Evolutionary conservation across 495 filamentous ascomycete species (phyloP).

Genomic region (Lophiotrema nucula): DNA sequence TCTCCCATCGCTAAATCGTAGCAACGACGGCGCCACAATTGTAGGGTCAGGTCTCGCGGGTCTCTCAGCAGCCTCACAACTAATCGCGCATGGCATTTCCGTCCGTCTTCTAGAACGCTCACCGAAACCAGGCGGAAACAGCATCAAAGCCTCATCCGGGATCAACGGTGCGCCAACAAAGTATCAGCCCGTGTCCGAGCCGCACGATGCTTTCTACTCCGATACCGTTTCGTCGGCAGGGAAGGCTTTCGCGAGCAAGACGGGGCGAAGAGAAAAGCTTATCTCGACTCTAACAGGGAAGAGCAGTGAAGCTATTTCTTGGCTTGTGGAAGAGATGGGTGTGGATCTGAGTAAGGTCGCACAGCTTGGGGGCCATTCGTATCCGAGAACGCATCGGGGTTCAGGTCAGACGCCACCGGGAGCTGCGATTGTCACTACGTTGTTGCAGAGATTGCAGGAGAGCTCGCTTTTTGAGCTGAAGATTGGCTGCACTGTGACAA

Average conservation of each 20-base stretch:
- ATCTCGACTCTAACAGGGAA: conserved; percentile 45
- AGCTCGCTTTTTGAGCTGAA: conserved; percentile 48
- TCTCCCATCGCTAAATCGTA: too few relatives aligned
- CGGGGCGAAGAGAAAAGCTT: conserved; percentile 43
- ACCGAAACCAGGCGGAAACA: conserved; percentile 10
- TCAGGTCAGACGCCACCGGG: conserved; percentile 53
- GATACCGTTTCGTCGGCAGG: conserved; percentile 55
- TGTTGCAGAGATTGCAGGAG: conserved; percentile 48
- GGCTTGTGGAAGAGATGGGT: conserved; percentile 51
- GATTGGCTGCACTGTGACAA: conserved; percentile 48
- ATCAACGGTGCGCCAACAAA: conserved; percentile 60
- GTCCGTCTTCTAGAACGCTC: conserved; percentile 10
- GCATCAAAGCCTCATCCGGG: conserved; percentile 44
- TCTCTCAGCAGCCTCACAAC: conserved; percentile 9
- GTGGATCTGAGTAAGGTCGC: conserved; percentile 56
- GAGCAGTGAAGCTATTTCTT: conserved; percentile 49
- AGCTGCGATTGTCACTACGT: conserved; percentile 50
- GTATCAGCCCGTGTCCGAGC: conserved; percentile 42
- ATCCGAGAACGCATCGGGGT: conserved; percentile 56
- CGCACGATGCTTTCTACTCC: conserved; percentile 48
- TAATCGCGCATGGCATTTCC: not conserved
- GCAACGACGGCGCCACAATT: conserved; percentile 1
- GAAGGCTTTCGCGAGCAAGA: not conserved
- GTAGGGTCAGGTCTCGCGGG: conserved; percentile 8
- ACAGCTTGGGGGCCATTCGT: conserved; percentile 54